A percentile compares a stretch with the other conserved stretches of the same genome.
Conservation (phyloP, 305 asterid species). For the Nicotiana rustica region DNA sequence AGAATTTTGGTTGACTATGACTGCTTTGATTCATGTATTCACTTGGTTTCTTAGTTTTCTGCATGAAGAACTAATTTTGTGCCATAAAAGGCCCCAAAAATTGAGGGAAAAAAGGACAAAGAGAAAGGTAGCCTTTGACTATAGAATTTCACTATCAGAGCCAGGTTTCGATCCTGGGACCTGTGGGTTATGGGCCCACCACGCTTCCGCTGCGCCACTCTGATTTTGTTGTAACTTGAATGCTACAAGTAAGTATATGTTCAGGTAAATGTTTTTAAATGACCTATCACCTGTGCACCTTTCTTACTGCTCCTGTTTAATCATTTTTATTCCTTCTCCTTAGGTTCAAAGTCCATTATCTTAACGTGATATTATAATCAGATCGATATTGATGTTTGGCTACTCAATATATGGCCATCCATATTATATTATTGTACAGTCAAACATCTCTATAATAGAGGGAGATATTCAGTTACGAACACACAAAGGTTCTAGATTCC, state of each 20-base stretch:
- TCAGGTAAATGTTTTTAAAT: no score
- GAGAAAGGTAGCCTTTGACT: no score
- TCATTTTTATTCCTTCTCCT: not conserved
- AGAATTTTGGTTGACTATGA: not conserved
- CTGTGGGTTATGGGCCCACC: constrained; percentile 98
- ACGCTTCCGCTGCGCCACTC: constrained; percentile 98
- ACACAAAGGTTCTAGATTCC: no score
- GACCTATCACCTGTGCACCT: not conserved
- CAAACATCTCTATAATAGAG: no score
- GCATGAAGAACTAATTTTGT: not conserved
- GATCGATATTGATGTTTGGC: not conserved
- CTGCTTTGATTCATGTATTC: no score
- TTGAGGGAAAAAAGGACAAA: no score
- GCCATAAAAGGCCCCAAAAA: not conserved
- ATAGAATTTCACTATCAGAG: not conserved
- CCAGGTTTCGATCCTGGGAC: constrained; percentile 89
- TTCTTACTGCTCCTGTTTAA: not conserved
- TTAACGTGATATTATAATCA: not conserved
- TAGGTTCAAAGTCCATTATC: not conserved
- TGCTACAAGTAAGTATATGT: fast-evolving
- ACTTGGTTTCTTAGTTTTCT: not conserved
- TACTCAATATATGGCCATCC: not conserved
- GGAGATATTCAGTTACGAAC: no score
- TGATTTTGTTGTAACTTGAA: constrained; percentile 39
- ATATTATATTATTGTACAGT: no score